These are phyloP conservation scores for Trebouxia sp. DNA, from an alignment of 139 green algal species.

Conservation along the genomic window DNA sequence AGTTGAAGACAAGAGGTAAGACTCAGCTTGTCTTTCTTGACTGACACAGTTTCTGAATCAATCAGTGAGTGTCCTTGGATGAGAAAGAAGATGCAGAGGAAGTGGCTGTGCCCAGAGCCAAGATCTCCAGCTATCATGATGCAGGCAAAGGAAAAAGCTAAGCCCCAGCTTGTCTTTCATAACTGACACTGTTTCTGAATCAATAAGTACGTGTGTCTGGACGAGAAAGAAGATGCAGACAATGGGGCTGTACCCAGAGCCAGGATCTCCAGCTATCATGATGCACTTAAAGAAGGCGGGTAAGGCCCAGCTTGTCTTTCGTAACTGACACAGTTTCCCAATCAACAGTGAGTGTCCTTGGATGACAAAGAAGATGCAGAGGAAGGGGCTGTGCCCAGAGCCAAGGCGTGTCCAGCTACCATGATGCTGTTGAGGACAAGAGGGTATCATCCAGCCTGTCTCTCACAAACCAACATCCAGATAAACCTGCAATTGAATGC, in stretches of 20 bases:
- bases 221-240: slow-evolving; percentile 59
- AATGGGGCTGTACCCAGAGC: slow-evolving; percentile 26
- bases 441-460: slow-evolving; percentile 28
- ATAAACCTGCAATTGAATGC: too few relatives aligned
- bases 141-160: not conserved
- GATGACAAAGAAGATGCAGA: slow-evolving; percentile 56
- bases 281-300: too few relatives aligned
- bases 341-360: slow-evolving; percentile 88
- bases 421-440: slow-evolving; percentile 69
- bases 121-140: too few relatives aligned
- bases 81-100: too few relatives aligned
- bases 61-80: too few relatives aligned
- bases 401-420: slow-evolving; percentile 65
- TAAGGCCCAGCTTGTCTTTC: too few relatives aligned
- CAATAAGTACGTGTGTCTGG: slow-evolving; percentile 87
- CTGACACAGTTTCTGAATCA: not conserved
- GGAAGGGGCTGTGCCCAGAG: not conserved
- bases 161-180: too few relatives aligned
- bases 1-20: slow-evolving; percentile 56
- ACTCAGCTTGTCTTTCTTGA: slow-evolving; percentile 31
- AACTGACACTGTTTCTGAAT: too few relatives aligned
- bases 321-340: too few relatives aligned
- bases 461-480: not conserved
- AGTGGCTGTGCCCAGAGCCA: too few relatives aligned
- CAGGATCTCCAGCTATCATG: too few relatives aligned